A percentile compares a stretch with the other conserved stretches of the same genome.
Conservation (phyloP, 805 yeast genomes). For the Candida berthetii region DNA sequence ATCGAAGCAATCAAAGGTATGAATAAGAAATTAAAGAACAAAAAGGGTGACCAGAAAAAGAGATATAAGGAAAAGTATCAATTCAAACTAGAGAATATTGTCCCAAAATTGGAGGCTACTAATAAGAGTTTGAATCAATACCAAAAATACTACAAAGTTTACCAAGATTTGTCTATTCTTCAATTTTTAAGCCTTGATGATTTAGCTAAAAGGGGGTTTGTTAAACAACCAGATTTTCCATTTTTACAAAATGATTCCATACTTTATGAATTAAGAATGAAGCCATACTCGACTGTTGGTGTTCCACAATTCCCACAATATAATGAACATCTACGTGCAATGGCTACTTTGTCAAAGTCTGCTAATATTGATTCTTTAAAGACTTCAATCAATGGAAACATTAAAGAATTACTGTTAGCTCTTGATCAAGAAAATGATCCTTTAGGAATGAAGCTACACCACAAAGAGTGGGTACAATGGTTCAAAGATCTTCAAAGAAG, state of each 20-base stretch:
- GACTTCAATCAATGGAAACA: constrained; percentile 1
- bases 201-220: constrained; percentile 17
- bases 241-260: constrained; percentile 21
- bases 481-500: constrained; percentile 23
- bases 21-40: constrained; percentile 38
- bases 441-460: constrained; percentile 20
- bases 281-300: constrained; percentile 76
- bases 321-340: constrained; percentile 15
- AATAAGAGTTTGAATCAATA: constrained; percentile 18
- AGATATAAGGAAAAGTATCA: constrained; percentile 28
- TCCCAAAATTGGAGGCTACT: constrained; percentile 29
- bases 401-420: constrained; percentile 9
- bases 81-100: constrained; percentile 22
- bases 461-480: constrained; percentile 23
- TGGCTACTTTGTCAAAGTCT: constrained; percentile 7
- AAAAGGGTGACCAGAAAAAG: constrained; percentile 45
- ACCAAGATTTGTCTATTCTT: constrained; percentile 23
- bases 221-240: constrained; percentile 19
- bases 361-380: not conserved
- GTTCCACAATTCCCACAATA: constrained; percentile 61
- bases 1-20: constrained; percentile 26
- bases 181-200: constrained; percentile 26
- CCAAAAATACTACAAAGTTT: constrained; percentile 16
- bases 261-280: constrained; percentile 58
- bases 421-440: constrained; percentile 16